Conservation (phyloP, 148 eudicot genomes). For the Silene latifolia region DNA sequence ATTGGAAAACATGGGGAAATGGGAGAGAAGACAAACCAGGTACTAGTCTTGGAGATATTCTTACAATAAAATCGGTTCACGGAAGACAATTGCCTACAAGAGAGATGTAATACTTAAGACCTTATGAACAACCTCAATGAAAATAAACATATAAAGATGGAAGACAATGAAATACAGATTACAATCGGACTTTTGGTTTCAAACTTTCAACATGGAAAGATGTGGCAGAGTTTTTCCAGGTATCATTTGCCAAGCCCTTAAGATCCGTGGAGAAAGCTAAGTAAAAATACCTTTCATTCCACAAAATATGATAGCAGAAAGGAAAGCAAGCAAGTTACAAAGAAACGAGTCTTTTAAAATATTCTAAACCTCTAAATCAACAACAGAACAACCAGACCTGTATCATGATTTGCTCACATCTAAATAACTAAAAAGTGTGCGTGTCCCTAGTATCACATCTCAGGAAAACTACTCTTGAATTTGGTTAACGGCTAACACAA, state of each 20-base stretch:
- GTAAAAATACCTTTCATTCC: background rate
- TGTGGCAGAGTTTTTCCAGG: background rate
- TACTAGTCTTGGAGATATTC: constrained; percentile 74
- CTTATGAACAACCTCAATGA: constrained; percentile 1
- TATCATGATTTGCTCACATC: no score
- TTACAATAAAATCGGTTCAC: constrained; percentile 92
- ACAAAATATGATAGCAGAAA: background rate
- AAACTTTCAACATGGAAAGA: background rate
- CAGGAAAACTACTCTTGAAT: no score
- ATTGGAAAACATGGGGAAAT: background rate
- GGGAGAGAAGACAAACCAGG: constrained; percentile 41
- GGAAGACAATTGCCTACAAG: constrained; percentile 74
- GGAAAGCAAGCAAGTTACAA: background rate
- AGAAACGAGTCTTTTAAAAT: background rate
- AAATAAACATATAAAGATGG: background rate
- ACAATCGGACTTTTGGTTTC: background rate
- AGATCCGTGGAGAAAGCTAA: background rate
- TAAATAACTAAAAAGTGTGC: background rate
- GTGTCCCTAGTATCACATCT: background rate
- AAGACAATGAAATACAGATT: background rate
- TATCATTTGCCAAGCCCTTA: background rate
- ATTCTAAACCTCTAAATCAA: no score
- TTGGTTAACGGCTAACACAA: no score
- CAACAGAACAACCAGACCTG: background rate
- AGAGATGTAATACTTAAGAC: constrained; percentile 13